phyloP scores from a whole-genome alignment of 1,284 basidiomycete species.

The Ganoderma sinense region DNA sequence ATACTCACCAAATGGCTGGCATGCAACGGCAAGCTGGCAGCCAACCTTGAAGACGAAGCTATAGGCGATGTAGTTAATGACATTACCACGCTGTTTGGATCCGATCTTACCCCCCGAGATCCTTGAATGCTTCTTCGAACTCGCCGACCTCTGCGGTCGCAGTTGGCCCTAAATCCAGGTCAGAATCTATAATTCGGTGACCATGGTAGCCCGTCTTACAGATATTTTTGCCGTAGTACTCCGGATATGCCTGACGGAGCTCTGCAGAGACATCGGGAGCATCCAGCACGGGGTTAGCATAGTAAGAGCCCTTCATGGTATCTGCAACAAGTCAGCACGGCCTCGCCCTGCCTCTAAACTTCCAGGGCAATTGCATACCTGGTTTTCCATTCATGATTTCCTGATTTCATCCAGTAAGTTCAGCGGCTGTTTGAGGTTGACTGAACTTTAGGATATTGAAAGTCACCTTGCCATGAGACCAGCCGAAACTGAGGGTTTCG shows the following conservation, averaged over 20 bases:
- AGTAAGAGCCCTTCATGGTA: constrained; percentile 89
- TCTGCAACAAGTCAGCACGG: constrained; percentile 52
- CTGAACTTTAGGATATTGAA: too few relatives aligned
- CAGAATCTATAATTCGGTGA: not conserved
- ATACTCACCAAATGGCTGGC: constrained; percentile 81
- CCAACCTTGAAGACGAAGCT: constrained; percentile 86
- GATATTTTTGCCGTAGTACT: constrained; percentile 83
- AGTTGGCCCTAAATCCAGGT: constrained; percentile 68
- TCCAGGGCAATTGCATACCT: constrained; percentile 47
- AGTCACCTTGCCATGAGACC: constrained; percentile 89
- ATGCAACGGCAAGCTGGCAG: constrained; percentile 80
- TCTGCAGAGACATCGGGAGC: constrained; percentile 62
- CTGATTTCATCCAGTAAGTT: constrained; percentile 42
- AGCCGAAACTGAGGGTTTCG: constrained; percentile 73
- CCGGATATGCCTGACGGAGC: constrained; percentile 66
- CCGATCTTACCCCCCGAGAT: constrained; percentile 67
- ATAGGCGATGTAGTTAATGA: not conserved
- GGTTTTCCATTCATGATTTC: constrained; percentile 95
- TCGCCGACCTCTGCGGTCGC: constrained; percentile 71
- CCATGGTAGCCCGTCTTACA: constrained; percentile 51
- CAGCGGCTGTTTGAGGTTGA: not conserved
- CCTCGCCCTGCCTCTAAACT: not conserved
- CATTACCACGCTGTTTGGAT: too few relatives aligned
- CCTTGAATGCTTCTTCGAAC: constrained; percentile 88
- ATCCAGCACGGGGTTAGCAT: constrained; percentile 87